Base-by-base conservation (phyloP, 2,329 filamentous ascomycete species). In the Colletotrichum sidae region DNA sequence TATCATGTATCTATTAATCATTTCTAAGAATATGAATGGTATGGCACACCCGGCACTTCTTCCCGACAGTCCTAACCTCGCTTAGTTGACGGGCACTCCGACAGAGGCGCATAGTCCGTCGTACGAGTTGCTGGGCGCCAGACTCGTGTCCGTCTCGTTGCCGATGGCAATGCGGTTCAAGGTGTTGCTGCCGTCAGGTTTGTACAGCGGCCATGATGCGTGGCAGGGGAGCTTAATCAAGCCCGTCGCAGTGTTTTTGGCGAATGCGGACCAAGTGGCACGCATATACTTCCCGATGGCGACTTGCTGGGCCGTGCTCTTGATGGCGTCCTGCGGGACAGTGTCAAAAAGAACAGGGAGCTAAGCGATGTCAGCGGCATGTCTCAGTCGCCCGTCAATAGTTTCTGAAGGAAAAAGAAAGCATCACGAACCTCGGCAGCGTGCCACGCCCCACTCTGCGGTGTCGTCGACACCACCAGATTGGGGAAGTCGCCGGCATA, bases 191-290 rank as follows among this genome's bases (percentile, higher is more conserved):
- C 52, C 63, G 7, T 63, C 41, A 8, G 15, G 35, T 39, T 44
- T 50, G 58, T 65, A 65, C 25, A 53, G 6, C 4, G 75, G 74
- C 75, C 75, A 76, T 33, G 73, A 70, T 6, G 65, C 69, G 6
- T 62, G 37, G 37, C 63, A 53, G 44, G 57, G 52, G 61, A 76
- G 77, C 2, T 55, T 69, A 12, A 58, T 70, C 35, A 80, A 64
- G 2, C 78, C 78, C 15, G 74, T 69, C 9, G 59, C 60, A 2
- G 79, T 76, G 65, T 80, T 70, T 58, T 76, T 79, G 11, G 78
- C 77, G 67, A 80, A 80, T 1, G 76, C 69, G 0, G 77, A 73
- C 76, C 78, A 80, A 10, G 78, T 78, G 2, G 73, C 73, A n/a
- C 76, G 72, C 60, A 79, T 72, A 46, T 77, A 79, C 15, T 71